Evolutionary conservation across 257 asterid species (phyloP).

Genomic region (Linderniella brevidens): DNA sequence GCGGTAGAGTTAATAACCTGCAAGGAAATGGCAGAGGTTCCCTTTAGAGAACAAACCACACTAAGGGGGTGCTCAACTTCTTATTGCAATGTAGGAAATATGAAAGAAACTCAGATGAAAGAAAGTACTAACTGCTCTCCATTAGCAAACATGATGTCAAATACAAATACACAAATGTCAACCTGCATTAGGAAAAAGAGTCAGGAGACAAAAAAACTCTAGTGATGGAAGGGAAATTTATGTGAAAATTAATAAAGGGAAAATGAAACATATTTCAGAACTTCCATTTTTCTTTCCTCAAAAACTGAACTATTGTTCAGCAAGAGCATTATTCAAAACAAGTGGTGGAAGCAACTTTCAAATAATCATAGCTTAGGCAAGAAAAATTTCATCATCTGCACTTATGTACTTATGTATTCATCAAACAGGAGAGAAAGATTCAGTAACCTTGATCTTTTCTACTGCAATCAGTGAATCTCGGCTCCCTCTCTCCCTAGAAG

Average conservation of each 20-base stretch:
- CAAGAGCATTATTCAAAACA: no score
- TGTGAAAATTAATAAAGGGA: no score
- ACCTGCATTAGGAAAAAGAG: constrained; percentile 39
- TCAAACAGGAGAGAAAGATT: constrained; percentile 8
- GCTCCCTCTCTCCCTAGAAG: constrained; percentile 91
- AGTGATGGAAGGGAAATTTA: no score
- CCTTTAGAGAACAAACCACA: not conserved
- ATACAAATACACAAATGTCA: constrained; percentile 67
- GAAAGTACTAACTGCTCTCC: constrained; percentile 64
- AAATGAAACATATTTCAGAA: no score
- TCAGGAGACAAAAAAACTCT: constrained; percentile 2
- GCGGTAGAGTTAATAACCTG: constrained; percentile 68
- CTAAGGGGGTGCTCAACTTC: no score
- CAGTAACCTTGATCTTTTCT: constrained; percentile 60
- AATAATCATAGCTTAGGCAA: no score
- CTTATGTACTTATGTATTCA: no score
- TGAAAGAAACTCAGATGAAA: constrained; percentile 12
- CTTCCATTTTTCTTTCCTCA: no score
- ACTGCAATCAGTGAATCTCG: constrained; percentile 48
- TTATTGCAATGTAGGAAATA: constrained; percentile 6
- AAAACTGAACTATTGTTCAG: no score
- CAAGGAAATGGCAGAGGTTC: constrained; percentile 11
- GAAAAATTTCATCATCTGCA: no score
- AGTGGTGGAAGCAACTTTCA: no score
- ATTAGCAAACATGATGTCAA: constrained; percentile 73